Base-by-base conservation (phyloP, 169 alveolate genomes). In the Amoebophrya sp. region DNA sequence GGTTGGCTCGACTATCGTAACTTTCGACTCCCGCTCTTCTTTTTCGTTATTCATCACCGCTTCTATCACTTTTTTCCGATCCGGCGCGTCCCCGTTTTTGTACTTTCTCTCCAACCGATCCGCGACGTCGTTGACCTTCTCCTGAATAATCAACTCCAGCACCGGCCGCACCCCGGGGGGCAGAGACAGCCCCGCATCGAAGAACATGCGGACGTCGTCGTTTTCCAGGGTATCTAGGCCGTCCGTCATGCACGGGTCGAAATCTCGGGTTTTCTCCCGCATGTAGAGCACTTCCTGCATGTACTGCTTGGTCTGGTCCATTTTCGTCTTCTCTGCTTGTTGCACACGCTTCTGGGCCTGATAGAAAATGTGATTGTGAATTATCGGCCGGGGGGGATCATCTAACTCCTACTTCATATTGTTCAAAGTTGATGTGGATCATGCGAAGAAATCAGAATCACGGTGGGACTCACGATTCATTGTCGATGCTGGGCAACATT, bases 111-210 rank as follows among this genome's bases (percentile, higher is more conserved):
- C 35, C 1, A 66, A n/a, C 2, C 83, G 83, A 25, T 66, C 83
- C 83, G 83, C 83, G 35, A 25, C 83, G 35, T 66, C 83, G 83
- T 66, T 66, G 32, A 66, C 83, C 83, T 66, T 66, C 32, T 66
- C 83, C 83, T 66, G 83, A 3, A 66, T 25, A 25, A 66, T 66
- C 38, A 66, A 25, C 35, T 66, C 83, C 83, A 66, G 83, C 29
- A 66, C 83, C 18, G 1, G 39, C 29, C 83, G 83, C 29, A 25
- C 29, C 7, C 35, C 38, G 32, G 83, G 35, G 12, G 83, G 83
- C 54, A 41, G 54, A 2, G 54, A 41, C n/a, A 66, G 1, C 35
- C 83, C 83, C 83, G 83, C 83, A 25, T 66, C 83, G 35, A 66
- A 66, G 32, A 66, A 66, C 83, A 66, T 66, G 83, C 83, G 83